These are phyloP conservation scores for Alternaria conjuncta DNA, from an alignment of 2,329 filamentous ascomycete species.

Conservation along the genomic window DNA sequence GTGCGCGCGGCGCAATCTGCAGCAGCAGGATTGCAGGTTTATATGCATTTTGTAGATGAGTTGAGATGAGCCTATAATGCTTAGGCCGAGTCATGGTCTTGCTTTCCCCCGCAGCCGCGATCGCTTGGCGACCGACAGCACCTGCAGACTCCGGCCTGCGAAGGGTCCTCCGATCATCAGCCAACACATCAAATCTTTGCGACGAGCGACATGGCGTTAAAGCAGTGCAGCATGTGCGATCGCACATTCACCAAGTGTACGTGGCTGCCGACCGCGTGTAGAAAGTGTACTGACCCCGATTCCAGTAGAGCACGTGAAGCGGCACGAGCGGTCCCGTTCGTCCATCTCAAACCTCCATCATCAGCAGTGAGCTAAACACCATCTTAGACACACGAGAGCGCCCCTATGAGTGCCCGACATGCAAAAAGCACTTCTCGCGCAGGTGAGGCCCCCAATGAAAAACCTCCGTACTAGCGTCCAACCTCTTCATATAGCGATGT, in stretches of 20 bases:
- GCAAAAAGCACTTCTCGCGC: slow-evolving; percentile 62
- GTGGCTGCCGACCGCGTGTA: not conserved
- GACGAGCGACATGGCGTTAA: slow-evolving; percentile 42
- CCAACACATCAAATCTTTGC: slow-evolving; percentile 14
- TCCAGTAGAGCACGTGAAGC: slow-evolving; percentile 58
- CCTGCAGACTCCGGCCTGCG: slow-evolving; percentile 21
- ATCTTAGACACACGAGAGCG: slow-evolving; percentile 60
- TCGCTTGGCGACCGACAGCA: slow-evolving; percentile 24
- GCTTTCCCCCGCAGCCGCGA: slow-evolving; percentile 38
- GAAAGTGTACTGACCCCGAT: slow-evolving; percentile 7
- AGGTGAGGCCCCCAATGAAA: slow-evolving; percentile 49
- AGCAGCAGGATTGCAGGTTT: slow-evolving; percentile 29
- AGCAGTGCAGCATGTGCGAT: slow-evolving; percentile 56
- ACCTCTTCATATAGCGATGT: slow-evolving; percentile 52
- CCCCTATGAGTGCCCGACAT: slow-evolving; percentile 61
- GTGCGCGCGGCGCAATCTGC: slow-evolving; percentile 33
- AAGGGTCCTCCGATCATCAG: slow-evolving; percentile 22
- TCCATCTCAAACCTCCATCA: not conserved
- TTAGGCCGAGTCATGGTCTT: slow-evolving; percentile 37
- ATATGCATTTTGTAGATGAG: slow-evolving; percentile 38
- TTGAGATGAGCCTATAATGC: slow-evolving; percentile 37
- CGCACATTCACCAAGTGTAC: slow-evolving; percentile 59
- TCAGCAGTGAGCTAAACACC: slow-evolving; percentile 26
- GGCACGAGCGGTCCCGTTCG: slow-evolving; percentile 63
- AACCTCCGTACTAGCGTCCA: slow-evolving; percentile 22